Evolutionary conservation across 805 yeast genomes (phyloP).

Genomic region (Geotrichum ghanense): DNA sequence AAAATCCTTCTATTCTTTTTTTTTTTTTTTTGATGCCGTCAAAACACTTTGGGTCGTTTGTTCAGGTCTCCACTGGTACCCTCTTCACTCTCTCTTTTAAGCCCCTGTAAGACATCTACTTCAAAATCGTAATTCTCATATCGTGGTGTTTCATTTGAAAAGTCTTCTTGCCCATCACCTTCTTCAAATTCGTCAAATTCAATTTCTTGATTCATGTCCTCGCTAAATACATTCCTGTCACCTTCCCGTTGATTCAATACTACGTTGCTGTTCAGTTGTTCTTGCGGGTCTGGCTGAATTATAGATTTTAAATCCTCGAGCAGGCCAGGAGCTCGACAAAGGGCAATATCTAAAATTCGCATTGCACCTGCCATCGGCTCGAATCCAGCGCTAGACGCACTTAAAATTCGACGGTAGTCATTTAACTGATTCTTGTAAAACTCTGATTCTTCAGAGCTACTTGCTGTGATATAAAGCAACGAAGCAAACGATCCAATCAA

Average conservation of each 20-base stretch:
- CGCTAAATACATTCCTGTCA: background rate
- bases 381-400: constrained; percentile 64
- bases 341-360: constrained; percentile 55
- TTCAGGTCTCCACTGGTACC: too few species aligned
- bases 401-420: constrained; percentile 66
- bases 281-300: background rate
- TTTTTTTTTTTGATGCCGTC: too few species aligned
- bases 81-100: too few species aligned
- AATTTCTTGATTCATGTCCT: background rate
- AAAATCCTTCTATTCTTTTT: too few species aligned
- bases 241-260: background rate
- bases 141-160: background rate
- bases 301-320: background rate
- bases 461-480: constrained; percentile 57
- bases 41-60: too few species aligned
- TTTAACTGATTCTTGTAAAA: constrained; percentile 57
- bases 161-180: background rate
- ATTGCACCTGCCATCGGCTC: constrained; percentile 72
- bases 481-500: constrained; percentile 84
- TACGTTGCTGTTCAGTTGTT: background rate
- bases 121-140: too few species aligned
- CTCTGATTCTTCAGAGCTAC: constrained; percentile 42
- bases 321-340: constrained; percentile 53
- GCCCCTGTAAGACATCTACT: too few species aligned
- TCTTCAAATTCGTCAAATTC: background rate